phyloP scores from a whole-genome alignment of 164 flowering plant genomes.

The Nymphaea thermarum region DNA sequence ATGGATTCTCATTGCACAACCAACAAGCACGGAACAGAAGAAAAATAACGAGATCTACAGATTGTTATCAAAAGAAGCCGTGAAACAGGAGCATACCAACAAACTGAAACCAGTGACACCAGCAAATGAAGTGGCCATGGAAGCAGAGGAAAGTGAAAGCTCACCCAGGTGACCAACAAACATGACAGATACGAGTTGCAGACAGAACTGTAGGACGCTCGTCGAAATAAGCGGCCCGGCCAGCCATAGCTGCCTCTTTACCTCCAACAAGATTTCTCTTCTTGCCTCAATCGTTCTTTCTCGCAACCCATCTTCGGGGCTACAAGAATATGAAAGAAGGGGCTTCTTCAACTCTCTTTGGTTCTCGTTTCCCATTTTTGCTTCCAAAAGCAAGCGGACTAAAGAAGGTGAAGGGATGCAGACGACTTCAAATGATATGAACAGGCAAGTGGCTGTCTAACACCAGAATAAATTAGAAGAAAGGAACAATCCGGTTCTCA shows the following conservation, averaged over 20 bases:
- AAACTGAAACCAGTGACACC: slow-evolving; percentile 39
- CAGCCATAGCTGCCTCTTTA: slow-evolving; percentile 21
- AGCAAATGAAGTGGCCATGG: slow-evolving; percentile 48
- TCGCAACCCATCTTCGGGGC: neutral
- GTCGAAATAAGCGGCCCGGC: slow-evolving; percentile 38
- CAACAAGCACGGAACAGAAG: neutral
- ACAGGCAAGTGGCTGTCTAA: too few species aligned
- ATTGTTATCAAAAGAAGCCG: neutral
- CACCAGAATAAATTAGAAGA: too few species aligned
- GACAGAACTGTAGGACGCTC: slow-evolving; percentile 22
- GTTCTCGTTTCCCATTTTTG: neutral
- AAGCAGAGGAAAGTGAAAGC: slow-evolving; percentile 43
- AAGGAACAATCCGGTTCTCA: too few species aligned
- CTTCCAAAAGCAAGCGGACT: neutral
- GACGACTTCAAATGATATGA: neutral
- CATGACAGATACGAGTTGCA: slow-evolving; percentile 39
- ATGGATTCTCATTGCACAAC: too few species aligned
- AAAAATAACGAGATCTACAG: too few species aligned
- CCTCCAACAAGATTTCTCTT: slow-evolving; percentile 17
- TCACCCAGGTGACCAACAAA: slow-evolving; percentile 43
- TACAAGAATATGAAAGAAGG: neutral
- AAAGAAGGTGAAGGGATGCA: neutral
- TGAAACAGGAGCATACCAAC: slow-evolving; percentile 15
- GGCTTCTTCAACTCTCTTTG: neutral
- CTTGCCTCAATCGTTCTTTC: neutral